Base-by-base conservation (phyloP, 1,284 basidiomycete genomes). In the Thecaphora thlaspeos region DNA sequence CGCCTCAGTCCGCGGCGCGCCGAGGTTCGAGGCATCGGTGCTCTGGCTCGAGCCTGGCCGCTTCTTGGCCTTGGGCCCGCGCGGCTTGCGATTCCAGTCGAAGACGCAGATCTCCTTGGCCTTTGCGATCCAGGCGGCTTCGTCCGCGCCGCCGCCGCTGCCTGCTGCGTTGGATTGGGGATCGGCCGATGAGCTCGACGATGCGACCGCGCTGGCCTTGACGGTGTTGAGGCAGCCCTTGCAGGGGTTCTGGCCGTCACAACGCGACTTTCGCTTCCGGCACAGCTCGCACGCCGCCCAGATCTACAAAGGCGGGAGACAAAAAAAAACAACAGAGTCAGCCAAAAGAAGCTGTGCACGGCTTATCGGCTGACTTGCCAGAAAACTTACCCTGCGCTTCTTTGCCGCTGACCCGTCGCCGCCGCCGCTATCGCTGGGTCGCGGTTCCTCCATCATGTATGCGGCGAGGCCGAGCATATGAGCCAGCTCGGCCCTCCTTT, bases 261-360 rank as follows among this genome's bases (percentile, higher is more conserved):
- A 71, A 28, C 64, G 65, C 21, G 66, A 64, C 34, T 71, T 71
- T 51, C 67, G 59, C 45, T 61, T 68, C 30, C 68, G 46, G 38
- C 68, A 71, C 3, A 54, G 57, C 43, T 71, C 68, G 47, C 68
- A 70, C 18, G 68, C 68, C 7, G 68, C 68, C 65, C 66, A 70
- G 43, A 70, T 70, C 63, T 65, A 55, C 37, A 17, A 26, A 12
- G 17, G 32, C 10, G n/a, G n/a, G n/a, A n/a, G n/a, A n/a, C n/a
- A n/a, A n/a, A n/a, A n/a, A n/a, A n/a, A n/a, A n/a, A n/a, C n/a
- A n/a, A n/a, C n/a, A n/a, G n/a, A n/a, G n/a, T n/a, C n/a, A n/a
- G n/a, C n/a, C n/a, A n/a, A n/a, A n/a, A n/a, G n/a, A n/a, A n/a
- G n/a, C n/a, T n/a, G n/a, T n/a, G n/a, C n/a, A n/a, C n/a, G n/a